Conservation (phyloP, 192 early-diverging fungal species). For the Fimicolochytrium jonesii region DNA sequence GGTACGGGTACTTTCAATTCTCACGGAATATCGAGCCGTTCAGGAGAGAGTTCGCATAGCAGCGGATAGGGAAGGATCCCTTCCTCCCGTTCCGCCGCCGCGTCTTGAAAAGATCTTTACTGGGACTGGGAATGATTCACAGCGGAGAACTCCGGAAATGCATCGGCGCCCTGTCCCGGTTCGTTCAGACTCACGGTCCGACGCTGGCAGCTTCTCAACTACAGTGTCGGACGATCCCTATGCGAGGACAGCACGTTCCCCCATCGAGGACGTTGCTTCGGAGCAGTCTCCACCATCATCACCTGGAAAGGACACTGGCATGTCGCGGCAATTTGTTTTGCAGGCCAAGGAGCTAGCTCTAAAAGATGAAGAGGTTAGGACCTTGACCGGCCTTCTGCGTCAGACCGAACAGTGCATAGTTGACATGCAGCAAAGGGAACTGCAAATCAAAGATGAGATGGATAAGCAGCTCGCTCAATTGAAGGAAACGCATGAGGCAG, state of each 20-base stretch:
- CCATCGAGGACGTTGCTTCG: neutral
- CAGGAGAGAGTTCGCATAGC: neutral
- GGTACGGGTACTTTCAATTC: neutral
- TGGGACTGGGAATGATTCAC: neutral
- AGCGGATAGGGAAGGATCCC: neutral
- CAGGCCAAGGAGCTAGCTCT: slow-evolving; percentile 7
- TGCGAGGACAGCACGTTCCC: neutral
- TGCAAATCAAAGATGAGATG: too few species aligned
- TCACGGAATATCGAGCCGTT: slow-evolving; percentile 1
- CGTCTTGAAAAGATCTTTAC: neutral
- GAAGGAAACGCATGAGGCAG: slow-evolving; percentile 7
- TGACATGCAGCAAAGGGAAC: neutral
- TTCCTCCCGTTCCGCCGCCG: neutral
- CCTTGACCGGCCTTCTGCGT: slow-evolving; percentile 5
- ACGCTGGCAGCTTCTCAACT: neutral
- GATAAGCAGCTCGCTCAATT: neutral
- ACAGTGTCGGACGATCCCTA: neutral
- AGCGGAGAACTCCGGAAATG: neutral
- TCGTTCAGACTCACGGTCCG: neutral
- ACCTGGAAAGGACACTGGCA: too few species aligned
- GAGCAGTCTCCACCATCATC: neutral
- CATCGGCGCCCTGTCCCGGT: neutral
- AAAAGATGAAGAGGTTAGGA: slow-evolving; percentile 13
- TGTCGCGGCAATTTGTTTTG: too few species aligned
- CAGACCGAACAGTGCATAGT: slow-evolving; percentile 17